These are phyloP conservation scores for Claviceps spartinae DNA, from an alignment of 2,329 filamentous ascomycete genomes.

Conservation along the genomic window DNA sequence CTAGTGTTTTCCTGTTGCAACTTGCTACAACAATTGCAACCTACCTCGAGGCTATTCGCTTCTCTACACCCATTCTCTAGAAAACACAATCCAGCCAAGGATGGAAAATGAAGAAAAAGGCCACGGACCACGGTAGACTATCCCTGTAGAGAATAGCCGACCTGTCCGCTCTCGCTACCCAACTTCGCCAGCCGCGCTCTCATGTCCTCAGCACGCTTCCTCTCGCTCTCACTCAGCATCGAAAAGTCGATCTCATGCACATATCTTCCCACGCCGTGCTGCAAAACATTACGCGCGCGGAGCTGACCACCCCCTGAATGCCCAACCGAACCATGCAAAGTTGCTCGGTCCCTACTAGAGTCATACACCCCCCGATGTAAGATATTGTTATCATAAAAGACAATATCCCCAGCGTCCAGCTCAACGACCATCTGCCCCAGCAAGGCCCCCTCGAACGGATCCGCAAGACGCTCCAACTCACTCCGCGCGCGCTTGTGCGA, in stretches of 20 bases:
- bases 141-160: slow-evolving; percentile 49
- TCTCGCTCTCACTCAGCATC: slow-evolving; percentile 27
- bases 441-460: slow-evolving; percentile 47
- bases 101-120: no score
- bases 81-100: no score
- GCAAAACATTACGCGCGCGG: slow-evolving; percentile 58
- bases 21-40: no score
- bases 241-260: slow-evolving; percentile 45
- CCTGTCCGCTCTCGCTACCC: slow-evolving; percentile 44
- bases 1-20: no score
- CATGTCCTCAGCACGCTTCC: slow-evolving; percentile 47
- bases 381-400: slow-evolving; percentile 88
- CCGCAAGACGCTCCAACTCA: slow-evolving; percentile 51
- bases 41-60: no score
- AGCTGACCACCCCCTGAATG: slow-evolving; percentile 38
- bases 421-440: slow-evolving; percentile 52
- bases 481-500: slow-evolving; percentile 62
- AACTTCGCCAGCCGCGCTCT: slow-evolving; percentile 46
- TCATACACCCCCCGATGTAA: slow-evolving; percentile 59
- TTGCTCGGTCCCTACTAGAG: slow-evolving; percentile 46
- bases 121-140: not conserved
- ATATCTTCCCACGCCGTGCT: slow-evolving; percentile 60
- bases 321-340: slow-evolving; percentile 60
- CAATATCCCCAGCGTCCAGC: slow-evolving; percentile 61
- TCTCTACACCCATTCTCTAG: no score